Evolutionary conservation across 2,329 filamentous ascomycete genomes (phyloP).

Genomic region (Madurella mycetomatis): DNA sequence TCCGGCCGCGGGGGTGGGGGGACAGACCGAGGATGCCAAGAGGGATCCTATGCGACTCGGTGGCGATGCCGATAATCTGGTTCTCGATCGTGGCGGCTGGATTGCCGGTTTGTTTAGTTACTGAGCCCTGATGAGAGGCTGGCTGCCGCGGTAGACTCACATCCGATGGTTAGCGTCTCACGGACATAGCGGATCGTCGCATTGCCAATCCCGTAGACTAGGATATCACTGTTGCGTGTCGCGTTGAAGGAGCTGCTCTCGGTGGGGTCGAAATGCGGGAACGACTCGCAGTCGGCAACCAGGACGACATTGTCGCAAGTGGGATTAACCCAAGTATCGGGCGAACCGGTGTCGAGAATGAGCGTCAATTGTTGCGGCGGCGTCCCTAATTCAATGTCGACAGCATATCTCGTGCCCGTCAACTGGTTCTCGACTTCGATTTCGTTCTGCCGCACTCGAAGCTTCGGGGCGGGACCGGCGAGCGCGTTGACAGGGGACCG

Average conservation of each 20-base stretch:
- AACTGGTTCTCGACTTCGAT: conserved; percentile 17
- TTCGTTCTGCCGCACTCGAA: conserved; percentile 19
- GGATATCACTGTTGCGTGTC: conserved; percentile 32
- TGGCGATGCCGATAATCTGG: conserved; percentile 49
- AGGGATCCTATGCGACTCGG: conserved; percentile 42
- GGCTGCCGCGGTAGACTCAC: conserved; percentile 25
- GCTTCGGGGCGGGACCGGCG: conserved; percentile 5
- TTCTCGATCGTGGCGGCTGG: conserved; percentile 35
- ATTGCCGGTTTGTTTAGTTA: conserved; percentile 3
- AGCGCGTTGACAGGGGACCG: conserved; percentile 18
- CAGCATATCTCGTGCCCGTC: conserved; percentile 20
- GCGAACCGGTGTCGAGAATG: conserved; percentile 52
- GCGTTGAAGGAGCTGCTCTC: conserved; percentile 40
- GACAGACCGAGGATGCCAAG: conserved; percentile 51
- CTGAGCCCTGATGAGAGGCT: neutral
- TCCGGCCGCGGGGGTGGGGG: conserved; percentile 37
- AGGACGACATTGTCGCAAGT: conserved; percentile 38
- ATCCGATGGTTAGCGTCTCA: conserved; percentile 44
- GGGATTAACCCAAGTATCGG: conserved; percentile 53
- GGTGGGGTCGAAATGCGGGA: conserved; percentile 42
- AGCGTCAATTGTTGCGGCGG: conserved; percentile 45
- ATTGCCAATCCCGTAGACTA: conserved; percentile 37
- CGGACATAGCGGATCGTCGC: conserved; percentile 43
- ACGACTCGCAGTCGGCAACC: conserved; percentile 35
- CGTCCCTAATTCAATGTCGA: conserved; percentile 37